phyloP scores from a whole-genome alignment of 495 filamentous ascomycete genomes.

The Neurospora hispaniola region DNA sequence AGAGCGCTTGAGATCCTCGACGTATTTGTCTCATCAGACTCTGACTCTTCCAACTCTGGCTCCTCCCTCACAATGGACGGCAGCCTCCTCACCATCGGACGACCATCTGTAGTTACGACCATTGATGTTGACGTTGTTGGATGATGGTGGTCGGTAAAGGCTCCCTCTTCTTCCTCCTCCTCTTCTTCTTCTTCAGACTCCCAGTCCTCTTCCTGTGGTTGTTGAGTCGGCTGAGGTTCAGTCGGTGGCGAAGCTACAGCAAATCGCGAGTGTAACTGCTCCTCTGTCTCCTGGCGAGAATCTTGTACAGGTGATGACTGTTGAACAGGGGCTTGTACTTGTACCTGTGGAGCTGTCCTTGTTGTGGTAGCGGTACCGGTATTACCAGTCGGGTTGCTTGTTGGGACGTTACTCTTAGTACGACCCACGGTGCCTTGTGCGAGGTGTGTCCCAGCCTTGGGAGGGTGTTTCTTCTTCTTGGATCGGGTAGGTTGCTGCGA shows the following conservation, averaged over 20 bases:
- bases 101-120: not conserved
- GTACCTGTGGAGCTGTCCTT: not conserved
- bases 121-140: constrained; percentile 1
- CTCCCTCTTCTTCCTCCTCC: not conserved
- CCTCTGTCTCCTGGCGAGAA: constrained; percentile 1
- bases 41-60: constrained; percentile 35
- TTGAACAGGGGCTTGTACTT: not conserved
- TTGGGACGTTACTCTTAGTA: constrained; percentile 15
- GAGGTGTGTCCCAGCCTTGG: constrained; percentile 23
- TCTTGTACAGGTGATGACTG: not conserved
- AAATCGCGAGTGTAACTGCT: constrained; percentile 4
- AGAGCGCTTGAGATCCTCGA: constrained; percentile 14
- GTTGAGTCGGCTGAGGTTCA: constrained; percentile 9
- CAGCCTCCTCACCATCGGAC: constrained; percentile 34
- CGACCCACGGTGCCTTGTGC: constrained; percentile 27
- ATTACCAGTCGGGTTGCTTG: constrained; percentile 24
- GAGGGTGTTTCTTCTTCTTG: constrained; percentile 39
- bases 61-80: constrained; percentile 56
- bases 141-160: not conserved
- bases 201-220: constrained; percentile 2
- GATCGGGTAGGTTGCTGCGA: constrained; percentile 38
- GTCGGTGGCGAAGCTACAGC: constrained; percentile 12
- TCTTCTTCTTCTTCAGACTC: not conserved
- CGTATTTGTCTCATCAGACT: constrained; percentile 3
- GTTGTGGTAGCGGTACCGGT: constrained; percentile 13